Percentiles rank a stretch among this genome's conserved stretches.
Evolutionary conservation across 495 filamentous ascomycete genomes (phyloP).

Genomic region (Choiromyces venosus): DNA sequence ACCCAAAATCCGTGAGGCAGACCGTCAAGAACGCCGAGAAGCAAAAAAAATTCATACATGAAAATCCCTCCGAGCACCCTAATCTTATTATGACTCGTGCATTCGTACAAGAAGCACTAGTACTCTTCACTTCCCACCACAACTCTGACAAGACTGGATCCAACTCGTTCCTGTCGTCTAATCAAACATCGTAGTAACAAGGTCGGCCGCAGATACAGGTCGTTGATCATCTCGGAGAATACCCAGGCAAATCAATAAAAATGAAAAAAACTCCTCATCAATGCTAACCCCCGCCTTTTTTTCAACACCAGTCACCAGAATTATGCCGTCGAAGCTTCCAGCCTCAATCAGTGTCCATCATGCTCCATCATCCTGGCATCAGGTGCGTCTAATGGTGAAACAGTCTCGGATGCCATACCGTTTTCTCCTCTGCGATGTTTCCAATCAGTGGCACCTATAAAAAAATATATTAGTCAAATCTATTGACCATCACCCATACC

Average conservation of each 20-base stretch:
- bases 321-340: neutral
- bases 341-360: conserved; percentile 31
- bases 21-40: conserved; percentile 9
- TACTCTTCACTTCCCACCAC: neutral
- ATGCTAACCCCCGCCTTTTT: conserved; percentile 10
- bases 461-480: conserved; percentile 18
- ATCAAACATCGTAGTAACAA: neutral
- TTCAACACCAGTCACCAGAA: conserved; percentile 6
- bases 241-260: conserved; percentile 4
- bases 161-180: neutral
- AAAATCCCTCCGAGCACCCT: neutral
- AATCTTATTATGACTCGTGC: neutral
- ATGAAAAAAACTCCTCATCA: conserved; percentile 24
- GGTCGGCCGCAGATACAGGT: neutral
- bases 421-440: conserved; percentile 36
- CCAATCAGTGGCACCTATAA: conserved; percentile 33
- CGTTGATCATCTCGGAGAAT: neutral
- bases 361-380: conserved; percentile 37
- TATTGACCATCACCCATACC: neutral
- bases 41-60: conserved; percentile 12
- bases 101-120: neutral
- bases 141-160: neutral
- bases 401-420: conserved; percentile 14
- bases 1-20: conserved; percentile 13
- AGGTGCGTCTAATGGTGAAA: conserved; percentile 28